phyloP scores from a whole-genome alignment of 768 basidiomycete genomes.

The Tylopilus cervinicoccineus region DNA sequence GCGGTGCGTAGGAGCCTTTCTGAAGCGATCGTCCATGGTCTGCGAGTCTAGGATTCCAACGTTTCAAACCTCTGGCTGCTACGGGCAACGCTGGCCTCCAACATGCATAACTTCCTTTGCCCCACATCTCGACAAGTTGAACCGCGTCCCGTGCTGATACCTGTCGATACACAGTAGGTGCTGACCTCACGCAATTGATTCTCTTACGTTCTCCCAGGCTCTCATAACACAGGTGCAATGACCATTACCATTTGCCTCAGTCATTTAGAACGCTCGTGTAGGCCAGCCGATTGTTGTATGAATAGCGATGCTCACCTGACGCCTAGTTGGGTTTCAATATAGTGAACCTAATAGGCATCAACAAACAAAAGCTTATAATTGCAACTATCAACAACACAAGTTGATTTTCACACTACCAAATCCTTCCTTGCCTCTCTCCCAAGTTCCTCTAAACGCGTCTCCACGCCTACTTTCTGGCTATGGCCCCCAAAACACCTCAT shows the following conservation, averaged over 20 bases:
- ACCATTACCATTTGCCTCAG: conserved; percentile 2
- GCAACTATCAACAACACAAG: conserved; percentile 36
- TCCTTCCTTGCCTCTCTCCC: conserved; percentile 33
- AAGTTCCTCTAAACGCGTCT: conserved; percentile 26
- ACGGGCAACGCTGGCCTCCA: not conserved
- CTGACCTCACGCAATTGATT: not conserved
- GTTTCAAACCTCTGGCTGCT: not conserved
- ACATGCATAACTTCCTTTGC: not conserved
- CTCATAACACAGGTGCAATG: conserved; percentile 10
- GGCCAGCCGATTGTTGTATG: conserved; percentile 14
- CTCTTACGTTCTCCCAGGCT: not conserved
- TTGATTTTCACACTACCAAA: conserved; percentile 38
- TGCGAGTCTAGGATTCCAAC: conserved; percentile 2
- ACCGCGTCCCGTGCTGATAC: not conserved
- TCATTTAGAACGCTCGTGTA: conserved; percentile 9
- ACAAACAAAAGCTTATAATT: conserved; percentile 39
- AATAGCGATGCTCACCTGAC: conserved; percentile 31
- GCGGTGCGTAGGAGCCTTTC: conserved; percentile 23
- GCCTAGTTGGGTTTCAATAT: conserved; percentile 37
- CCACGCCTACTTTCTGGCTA: conserved; percentile 11
- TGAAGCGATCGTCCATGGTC: conserved; percentile 22
- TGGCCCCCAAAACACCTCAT: conserved; percentile 26
- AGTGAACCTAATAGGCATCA: conserved; percentile 35
- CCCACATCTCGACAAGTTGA: not conserved
- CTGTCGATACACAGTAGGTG: conserved; percentile 1